Evolutionary conservation across 1,284 basidiomycete species (phyloP), one percentile per base, ranked within the genome.

Genomic region (Ustilago cynodontis): DNA sequence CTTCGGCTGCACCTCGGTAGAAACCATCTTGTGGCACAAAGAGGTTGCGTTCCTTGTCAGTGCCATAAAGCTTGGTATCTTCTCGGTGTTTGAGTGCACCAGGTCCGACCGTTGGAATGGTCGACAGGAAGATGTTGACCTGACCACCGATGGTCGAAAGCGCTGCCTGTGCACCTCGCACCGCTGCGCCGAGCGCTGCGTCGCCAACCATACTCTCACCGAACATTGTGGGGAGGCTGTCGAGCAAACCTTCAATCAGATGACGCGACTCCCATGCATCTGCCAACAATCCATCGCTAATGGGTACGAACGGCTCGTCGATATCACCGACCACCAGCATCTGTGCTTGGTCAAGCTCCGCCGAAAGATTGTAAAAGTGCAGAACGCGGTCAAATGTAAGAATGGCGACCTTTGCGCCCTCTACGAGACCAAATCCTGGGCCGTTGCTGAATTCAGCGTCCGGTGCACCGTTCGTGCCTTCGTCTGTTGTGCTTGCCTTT

Each of bases 311-410:
- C 29, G 95, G 91, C 79, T 99, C 97, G 26, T 95, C 88, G 37
- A 98, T 88, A 84, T 99, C 97, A 0, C 93, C 88, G 7, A 98
- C 90, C 47, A 99, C 90, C 45, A 96, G 88, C 89, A 97, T 93
- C 58, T 91, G 89, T 1, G 92, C 90, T 60, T 81, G 76, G 33
- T 84, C 84, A 14, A 78, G 57, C 78, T 92, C 88, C 87, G 95
- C 93, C 83, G 92, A 91, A 67, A 99, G 88, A 84, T 96, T 92
- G 87, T 94, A 95, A 85, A 98, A 97, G 80, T 98, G 94, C 22
- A 99, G 87, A 2, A 91, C 88, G 52, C 89, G 87, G 83, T 97
- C 94, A 82, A 93, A 97, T 0, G 95, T 94, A 47, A 98, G 79
- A 77, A 99, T 92, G 2, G 91, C 92, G 6, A 85, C 81, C 11